Base-by-base conservation (phyloP, 805 yeast species). In the Kluyveromyces dobzhanskii region DNA sequence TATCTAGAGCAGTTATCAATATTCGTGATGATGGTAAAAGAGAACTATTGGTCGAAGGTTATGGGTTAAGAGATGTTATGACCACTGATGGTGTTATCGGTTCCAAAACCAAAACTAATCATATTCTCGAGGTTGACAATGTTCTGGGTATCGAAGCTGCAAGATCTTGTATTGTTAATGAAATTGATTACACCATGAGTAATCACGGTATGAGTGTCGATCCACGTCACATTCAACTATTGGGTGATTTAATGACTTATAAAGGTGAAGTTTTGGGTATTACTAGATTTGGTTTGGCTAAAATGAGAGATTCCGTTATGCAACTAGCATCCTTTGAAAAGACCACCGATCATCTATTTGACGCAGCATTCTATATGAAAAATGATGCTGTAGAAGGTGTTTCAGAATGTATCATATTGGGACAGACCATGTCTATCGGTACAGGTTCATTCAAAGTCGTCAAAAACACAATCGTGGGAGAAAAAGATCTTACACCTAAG, bases 121-220 rank as follows among this genome's bases (percentile, higher is more conserved):
- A 92, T 64, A 79, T 92, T 25, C 66, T 92, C 45, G 99, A 92
- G 60, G 87, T 90, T 46, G 77, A 75, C 49, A 76, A 77, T 47
- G 97, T 90, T 4, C 69, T 92, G 45, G 99, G 99, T 54, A 94
- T 92, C 47, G 99, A 92, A 62, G 99, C 99, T 2, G 98, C 98
- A 1, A 75, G 99, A 60, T 67, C 86, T 0, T 81, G 95, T 50
- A 92, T 92, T 59, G 83, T 92, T 57, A 78, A 78, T 46, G 99
- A 92, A 67, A 92, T 92, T 62, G 95, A 85, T 57, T 87, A 87
- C 58, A 92, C 98, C 40, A 92, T 92, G 99, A 80, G 95, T 58
- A 86, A 87, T 64, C 98, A 92, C 70, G 99, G 99, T 65, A 92
- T 92, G 98, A 85, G 95, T 61, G 97, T 92, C 36, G 99, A 92